Percentiles rank a stretch among this genome's conserved stretches.
phyloP scores from a whole-genome alignment of 164 flowering plant genomes.

The Cinnamomum micranthum region DNA sequence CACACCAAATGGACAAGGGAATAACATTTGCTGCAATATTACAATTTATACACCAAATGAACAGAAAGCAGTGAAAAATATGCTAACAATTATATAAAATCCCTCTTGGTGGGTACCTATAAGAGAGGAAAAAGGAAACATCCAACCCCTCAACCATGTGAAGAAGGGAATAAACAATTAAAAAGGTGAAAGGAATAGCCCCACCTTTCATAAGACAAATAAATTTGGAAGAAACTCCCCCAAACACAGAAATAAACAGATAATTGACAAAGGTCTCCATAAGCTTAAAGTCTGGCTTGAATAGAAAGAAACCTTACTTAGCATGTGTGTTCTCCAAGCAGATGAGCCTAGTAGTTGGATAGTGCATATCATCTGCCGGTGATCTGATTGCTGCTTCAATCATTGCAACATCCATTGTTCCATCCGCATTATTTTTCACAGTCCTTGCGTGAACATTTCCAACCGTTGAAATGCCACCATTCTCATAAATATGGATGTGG shows the following conservation, averaged over 20 bases:
- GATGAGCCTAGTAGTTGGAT: slow-evolving; percentile 82
- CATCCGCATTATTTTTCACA: slow-evolving; percentile 74
- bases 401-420: slow-evolving; percentile 73
- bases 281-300: neutral
- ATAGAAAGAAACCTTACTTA: slow-evolving; percentile 47
- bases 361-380: slow-evolving; percentile 57
- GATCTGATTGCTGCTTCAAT: slow-evolving; percentile 84
- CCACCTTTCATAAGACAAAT: neutral
- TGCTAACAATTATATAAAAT: neutral
- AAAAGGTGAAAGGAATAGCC: neutral
- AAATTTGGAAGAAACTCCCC: neutral
- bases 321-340: slow-evolving; percentile 95
- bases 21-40: neutral
- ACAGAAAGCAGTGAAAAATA: neutral
- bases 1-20: neutral
- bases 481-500: slow-evolving; percentile 83
- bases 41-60: neutral
- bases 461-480: slow-evolving; percentile 86
- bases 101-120: neutral
- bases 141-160: slow-evolving; percentile 1
- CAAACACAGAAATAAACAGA: neutral
- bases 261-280: neutral
- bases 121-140: neutral
- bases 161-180: neutral
- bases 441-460: slow-evolving; percentile 84